phyloP scores from a whole-genome alignment of 179 eudicot species.

The Monotropa hypopitys region DNA sequence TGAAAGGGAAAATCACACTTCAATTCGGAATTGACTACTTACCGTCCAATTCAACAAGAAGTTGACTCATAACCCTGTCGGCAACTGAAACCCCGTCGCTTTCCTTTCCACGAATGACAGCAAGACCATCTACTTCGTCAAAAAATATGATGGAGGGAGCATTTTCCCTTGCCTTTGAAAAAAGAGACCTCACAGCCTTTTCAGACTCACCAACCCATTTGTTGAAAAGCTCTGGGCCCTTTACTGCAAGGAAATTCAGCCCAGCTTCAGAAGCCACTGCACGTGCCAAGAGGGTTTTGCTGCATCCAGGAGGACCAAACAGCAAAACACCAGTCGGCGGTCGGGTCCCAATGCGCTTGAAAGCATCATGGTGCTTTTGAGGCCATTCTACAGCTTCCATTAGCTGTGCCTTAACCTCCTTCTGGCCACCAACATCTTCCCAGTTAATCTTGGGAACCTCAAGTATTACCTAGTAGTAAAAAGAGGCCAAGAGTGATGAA shows the following conservation, averaged over 20 bases:
- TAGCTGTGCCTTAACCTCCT: slow-evolving; percentile 73
- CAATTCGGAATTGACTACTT: slow-evolving; percentile 4
- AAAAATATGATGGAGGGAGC: slow-evolving; percentile 92
- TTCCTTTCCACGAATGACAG: slow-evolving; percentile 73
- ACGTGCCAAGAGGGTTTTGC: slow-evolving; percentile 95
- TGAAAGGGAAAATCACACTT: neutral
- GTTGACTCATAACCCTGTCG: slow-evolving; percentile 93
- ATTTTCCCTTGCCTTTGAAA: slow-evolving; percentile 84
- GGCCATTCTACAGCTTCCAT: slow-evolving; percentile 98
- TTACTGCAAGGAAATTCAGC: slow-evolving; percentile 82
- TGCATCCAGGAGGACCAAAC: slow-evolving; percentile 99
- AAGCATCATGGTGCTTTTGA: slow-evolving; percentile 76
- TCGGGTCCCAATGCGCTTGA: slow-evolving; percentile 63
- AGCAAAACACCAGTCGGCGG: slow-evolving; percentile 81
- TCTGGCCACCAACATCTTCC: slow-evolving; percentile 95
- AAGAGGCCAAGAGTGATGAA: neutral
- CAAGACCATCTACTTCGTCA: slow-evolving; percentile 95
- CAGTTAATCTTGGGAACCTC: slow-evolving; percentile 85
- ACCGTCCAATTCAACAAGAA: slow-evolving; percentile 93
- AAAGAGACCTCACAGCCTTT: slow-evolving; percentile 77
- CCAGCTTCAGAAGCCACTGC: slow-evolving; percentile 94
- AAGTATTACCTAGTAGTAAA: slow-evolving; percentile 47
- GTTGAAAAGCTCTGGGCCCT: slow-evolving; percentile 95
- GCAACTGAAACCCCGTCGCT: slow-evolving; percentile 84
- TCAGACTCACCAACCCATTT: slow-evolving; percentile 99